Base-by-base conservation (phyloP, 1,284 basidiomycete genomes). In the Cutaneotrichosporon spelunceum region DNA sequence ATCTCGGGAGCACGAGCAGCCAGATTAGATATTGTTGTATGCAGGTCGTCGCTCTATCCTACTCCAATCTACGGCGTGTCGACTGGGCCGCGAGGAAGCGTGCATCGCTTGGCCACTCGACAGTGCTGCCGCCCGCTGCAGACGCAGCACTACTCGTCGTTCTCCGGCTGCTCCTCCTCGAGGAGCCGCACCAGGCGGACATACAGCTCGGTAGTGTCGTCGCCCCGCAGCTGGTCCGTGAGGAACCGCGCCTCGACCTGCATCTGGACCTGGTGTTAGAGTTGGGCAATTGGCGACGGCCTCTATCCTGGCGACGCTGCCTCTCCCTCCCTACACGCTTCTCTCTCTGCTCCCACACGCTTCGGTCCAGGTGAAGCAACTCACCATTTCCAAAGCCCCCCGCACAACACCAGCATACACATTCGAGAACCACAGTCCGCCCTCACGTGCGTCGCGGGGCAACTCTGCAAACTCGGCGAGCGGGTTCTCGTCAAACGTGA, bases 391-490 rank as follows among this genome's bases (percentile, higher is more conserved):
- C 55, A 99, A 77, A 26, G 93, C 87, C 1, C 96, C 96, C 58
- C 94, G 83, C 53, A 99, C 79, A 1, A 99, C 95, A 3, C 96
- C 96, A 68, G 92, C 95, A 0, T 96, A 81, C 29, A 99, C 88
- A 77, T 99, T 99, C 75, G 90, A 93, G 78, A 94, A 99, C 92
- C 93, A 96, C 34, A 99, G 80, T 0, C 93, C 94, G 11, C 91
- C 91, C 73, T 93, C 90, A 53, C 67, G 81, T 5, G 87, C 94
- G 70, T 97, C 94, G 57, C 92, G 88, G 0, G 96, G 96, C 48
- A 99, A 83, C 75, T 99, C 96, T 39, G 97, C 95, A 76, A 99
- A 99, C 71, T 99, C 96, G 9, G 93, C 88, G 57, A 99, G 78
- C 0, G 96, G 96, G 74, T 99, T 99, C 76, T 99, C 96, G 60